Conservation (phyloP, 179 eudicot species). For the Actinidia arguta region DNA sequence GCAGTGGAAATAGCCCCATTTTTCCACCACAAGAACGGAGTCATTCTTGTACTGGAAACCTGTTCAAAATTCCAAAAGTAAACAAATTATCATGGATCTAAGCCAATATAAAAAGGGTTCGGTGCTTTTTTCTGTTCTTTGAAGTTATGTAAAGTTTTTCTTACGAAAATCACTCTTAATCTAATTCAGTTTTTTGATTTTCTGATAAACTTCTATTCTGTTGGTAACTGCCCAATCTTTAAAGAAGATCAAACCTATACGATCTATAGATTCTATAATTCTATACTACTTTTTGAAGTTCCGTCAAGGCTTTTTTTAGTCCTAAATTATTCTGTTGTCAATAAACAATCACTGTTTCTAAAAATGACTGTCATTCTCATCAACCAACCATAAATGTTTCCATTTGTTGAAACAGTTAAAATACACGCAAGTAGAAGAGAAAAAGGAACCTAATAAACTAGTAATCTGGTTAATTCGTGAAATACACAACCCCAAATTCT, state of each 20-base stretch:
- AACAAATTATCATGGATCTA: not conserved
- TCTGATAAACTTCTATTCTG: not conserved
- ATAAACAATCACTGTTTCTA: no score
- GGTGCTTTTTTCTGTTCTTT: no score
- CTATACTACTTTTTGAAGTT: no score
- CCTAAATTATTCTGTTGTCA: no score
- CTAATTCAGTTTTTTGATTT: no score
- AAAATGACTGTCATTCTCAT: no score
- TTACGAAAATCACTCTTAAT: no score
- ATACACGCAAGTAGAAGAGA: not conserved
- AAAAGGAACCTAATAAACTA: not conserved
- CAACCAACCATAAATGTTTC: not conserved
- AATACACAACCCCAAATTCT: not conserved
- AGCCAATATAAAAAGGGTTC: not conserved
- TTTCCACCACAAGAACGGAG: slow-evolving; percentile 45
- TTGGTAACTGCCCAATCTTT: not conserved
- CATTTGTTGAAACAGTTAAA: not conserved
- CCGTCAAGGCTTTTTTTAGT: no score
- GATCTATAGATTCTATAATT: no score
- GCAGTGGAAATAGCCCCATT: slow-evolving; percentile 56
- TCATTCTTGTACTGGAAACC: slow-evolving; percentile 17
- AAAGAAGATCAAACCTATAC: no score
- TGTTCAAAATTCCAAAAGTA: not conserved
- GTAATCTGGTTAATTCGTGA: not conserved
- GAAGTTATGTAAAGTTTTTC: no score